Conservation (phyloP, 2,329 filamentous ascomycete species). For the Colletotrichum sojae region DNA sequence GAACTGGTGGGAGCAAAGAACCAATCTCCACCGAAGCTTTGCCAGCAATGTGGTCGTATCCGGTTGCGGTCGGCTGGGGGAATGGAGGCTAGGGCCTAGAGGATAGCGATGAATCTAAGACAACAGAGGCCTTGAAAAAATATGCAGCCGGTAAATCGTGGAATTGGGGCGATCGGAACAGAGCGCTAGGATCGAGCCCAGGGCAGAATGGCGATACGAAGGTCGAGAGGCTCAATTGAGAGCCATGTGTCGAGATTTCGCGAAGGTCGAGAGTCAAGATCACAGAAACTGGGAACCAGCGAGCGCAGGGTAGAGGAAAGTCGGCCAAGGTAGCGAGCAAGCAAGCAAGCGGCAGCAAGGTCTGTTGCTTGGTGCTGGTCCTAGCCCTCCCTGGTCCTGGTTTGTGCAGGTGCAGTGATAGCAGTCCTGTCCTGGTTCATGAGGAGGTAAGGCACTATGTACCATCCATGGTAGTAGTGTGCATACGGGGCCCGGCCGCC, state of each 20-base stretch:
- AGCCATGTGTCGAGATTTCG: constrained; percentile 22
- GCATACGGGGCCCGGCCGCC: constrained; percentile 26
- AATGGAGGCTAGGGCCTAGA: constrained; percentile 28
- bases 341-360: constrained; percentile 32
- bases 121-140: constrained; percentile 24
- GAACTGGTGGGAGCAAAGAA: constrained; percentile 5
- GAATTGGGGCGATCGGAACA: constrained; percentile 28
- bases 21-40: constrained; percentile 38
- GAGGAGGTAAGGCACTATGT: too few relatives aligned
- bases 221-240: constrained; percentile 32
- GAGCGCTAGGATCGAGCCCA: constrained; percentile 19
- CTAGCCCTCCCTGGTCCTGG: constrained; percentile 16
- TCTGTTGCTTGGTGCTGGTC: constrained; percentile 16
- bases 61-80: constrained; percentile 37
- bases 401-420: constrained; percentile 4
- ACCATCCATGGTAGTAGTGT: neutral
- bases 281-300: constrained; percentile 37
- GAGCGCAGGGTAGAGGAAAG: constrained; percentile 33
- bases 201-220: constrained; percentile 4
- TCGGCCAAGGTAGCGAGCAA: constrained; percentile 24
- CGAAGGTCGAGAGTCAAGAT: constrained; percentile 32
- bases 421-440: constrained; percentile 17
- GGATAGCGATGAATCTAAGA: constrained; percentile 32
- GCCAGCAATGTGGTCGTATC: constrained; percentile 37
- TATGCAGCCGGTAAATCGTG: constrained; percentile 28